Percentiles rank a stretch among this genome's conserved stretches.
Evolutionary conservation across 768 basidiomycete species (phyloP).

Genomic region (Mycena capillaripes): DNA sequence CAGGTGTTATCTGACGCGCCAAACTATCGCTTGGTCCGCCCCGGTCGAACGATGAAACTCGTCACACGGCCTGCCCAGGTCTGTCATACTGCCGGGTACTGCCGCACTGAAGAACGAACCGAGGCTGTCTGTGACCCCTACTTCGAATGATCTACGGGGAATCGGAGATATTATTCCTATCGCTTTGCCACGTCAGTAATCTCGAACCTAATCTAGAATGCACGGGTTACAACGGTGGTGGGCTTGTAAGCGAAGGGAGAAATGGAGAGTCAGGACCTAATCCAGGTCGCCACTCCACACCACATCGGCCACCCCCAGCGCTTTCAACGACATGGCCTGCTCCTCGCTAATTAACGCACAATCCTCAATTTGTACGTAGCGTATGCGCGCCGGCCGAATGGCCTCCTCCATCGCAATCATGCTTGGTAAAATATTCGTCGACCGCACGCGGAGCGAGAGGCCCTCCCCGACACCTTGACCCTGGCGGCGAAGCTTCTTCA

Average conservation of each 20-base stretch:
- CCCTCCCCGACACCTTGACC: conserved; percentile 23
- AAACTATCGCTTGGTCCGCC: background rate
- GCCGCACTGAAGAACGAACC: background rate
- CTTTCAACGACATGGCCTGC: conserved; percentile 54
- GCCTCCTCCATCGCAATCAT: conserved; percentile 55
- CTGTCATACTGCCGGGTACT: conserved; percentile 10
- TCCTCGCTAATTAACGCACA: conserved; percentile 55
- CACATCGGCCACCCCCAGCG: conserved; percentile 54
- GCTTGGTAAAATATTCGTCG: conserved; percentile 46
- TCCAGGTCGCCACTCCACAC: conserved; percentile 43
- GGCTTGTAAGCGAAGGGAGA: background rate
- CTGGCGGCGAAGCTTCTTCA: conserved; percentile 49
- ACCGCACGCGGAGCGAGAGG: conserved; percentile 14
- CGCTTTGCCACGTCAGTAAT: conserved; percentile 11
- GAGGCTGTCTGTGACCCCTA: no score
- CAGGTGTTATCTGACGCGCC: background rate
- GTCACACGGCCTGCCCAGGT: background rate
- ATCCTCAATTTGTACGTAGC: conserved; percentile 58
- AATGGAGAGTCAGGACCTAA: background rate
- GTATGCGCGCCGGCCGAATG: conserved; percentile 50
- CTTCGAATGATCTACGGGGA: background rate
- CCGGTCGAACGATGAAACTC: background rate
- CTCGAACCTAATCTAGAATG: conserved; percentile 18
- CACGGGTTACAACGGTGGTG: background rate
- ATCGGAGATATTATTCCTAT: background rate